A percentile compares a stretch with the other conserved stretches of the same genome.
Evolutionary conservation across 108 stramenopile species (phyloP).

Genomic region (Nannochloropsis salina): DNA sequence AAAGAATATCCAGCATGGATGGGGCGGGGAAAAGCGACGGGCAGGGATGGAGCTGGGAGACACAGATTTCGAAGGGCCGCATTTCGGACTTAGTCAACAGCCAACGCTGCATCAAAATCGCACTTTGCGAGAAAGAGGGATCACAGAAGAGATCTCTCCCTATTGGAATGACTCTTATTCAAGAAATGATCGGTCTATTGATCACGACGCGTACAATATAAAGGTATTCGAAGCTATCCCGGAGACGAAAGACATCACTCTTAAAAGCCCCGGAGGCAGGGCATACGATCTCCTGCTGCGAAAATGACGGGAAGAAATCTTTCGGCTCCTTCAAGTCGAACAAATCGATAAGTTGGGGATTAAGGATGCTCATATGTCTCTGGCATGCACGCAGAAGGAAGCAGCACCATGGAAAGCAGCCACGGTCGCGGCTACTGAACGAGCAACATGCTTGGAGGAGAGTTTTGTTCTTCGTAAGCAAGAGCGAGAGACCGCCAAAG

Average conservation of each 20-base stretch:
- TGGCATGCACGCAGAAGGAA: background rate
- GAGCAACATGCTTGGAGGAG: background rate
- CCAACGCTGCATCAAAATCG: no score
- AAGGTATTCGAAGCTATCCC: no score
- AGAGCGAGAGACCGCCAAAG: background rate
- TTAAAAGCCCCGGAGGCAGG: background rate
- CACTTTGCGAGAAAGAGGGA: no score
- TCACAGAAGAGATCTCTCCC: no score
- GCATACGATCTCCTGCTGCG: background rate
- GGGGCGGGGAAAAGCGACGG: no score
- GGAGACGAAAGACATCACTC: background rate
- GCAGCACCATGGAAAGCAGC: background rate
- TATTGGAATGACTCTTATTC: no score
- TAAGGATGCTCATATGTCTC: background rate
- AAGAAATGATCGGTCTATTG: no score
- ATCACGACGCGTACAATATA: no score
- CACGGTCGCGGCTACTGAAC: background rate
- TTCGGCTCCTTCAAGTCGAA: background rate
- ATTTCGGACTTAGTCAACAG: no score
- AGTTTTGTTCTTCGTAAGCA: background rate
- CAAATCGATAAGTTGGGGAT: background rate
- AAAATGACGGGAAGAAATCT: background rate
- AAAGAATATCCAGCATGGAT: no score
- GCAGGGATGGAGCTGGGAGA: no score
- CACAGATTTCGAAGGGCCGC: no score